phyloP scores from a whole-genome alignment of 2,329 filamentous ascomycete genomes.

The Rhytidhysteron rufulum region DNA sequence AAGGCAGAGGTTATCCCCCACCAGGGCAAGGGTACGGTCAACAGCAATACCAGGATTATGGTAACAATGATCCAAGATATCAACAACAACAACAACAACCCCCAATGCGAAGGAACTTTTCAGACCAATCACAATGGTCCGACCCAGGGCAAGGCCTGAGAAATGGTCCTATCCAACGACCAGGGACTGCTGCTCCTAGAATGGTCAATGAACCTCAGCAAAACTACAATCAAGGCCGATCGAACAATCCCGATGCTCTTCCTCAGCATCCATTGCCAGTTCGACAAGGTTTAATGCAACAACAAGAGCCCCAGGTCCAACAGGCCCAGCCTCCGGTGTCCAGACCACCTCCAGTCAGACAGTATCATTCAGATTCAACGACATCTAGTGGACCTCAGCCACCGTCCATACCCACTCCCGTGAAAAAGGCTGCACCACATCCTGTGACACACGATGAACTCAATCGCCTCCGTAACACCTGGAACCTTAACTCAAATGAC shows the following conservation, averaged over 20 bases:
- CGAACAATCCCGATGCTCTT: constrained; percentile 51
- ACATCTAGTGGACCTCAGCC: constrained; percentile 20
- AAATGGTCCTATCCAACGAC: constrained; percentile 22
- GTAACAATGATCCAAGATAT: constrained; percentile 24
- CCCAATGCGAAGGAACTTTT: constrained; percentile 30
- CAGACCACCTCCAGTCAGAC: constrained; percentile 48
- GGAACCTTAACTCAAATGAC: constrained; percentile 70
- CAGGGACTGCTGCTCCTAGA: constrained; percentile 29
- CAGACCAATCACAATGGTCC: constrained; percentile 31
- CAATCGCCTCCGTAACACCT: constrained; percentile 65
- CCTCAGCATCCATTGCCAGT: constrained; percentile 55
- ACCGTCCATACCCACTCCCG: constrained; percentile 10
- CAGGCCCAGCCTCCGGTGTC: constrained; percentile 22
- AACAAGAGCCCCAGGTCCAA: too few relatives aligned
- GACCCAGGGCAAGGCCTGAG: constrained; percentile 27
- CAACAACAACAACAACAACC: constrained; percentile 18
- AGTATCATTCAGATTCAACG: constrained; percentile 46
- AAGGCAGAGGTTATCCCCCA: constrained; percentile 8
- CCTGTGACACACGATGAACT: constrained; percentile 77
- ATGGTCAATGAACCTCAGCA: constrained; percentile 25
- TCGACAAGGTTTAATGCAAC: constrained; percentile 47
- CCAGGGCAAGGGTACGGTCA: constrained; percentile 15
- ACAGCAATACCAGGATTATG: constrained; percentile 11
- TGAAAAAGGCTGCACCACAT: constrained; percentile 23
- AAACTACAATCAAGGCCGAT: constrained; percentile 37